Evolutionary conservation across 148 eudicot genomes (phyloP), one percentile per base, ranked within the genome.

Genomic region (Rhododendron ferrugineum): DNA sequence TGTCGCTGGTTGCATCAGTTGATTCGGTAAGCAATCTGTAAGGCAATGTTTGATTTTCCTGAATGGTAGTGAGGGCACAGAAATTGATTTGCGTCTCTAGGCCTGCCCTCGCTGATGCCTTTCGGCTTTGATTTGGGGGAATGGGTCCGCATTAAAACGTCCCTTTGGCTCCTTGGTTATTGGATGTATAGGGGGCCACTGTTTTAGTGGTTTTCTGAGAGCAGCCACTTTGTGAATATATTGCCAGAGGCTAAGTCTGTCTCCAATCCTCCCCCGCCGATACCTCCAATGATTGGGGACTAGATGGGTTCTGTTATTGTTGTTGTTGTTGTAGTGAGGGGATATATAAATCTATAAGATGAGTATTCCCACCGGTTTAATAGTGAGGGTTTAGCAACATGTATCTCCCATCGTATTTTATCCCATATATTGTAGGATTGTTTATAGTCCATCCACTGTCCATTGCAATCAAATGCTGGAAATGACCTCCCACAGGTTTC

Each of bases 1-100:
- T 93, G 40, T 92, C 99, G 46, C 88, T 95, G 46, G 90, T 97
- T 86, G 91, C 98, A 44, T 92, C 98, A n/a, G 91, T 95, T 77
- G 94, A 97, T 88, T 95, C 99, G 90, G 99, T 97, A 70, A 89
- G 98, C 92, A 80, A 15, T 82, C 79, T 47, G 10, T 62, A 28
- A 68, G 7, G 74, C 36, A 18, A 30, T 68, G 16, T 4, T 68
- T 68, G 18, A 68, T 62, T 62, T 62, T 22, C 70, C n/a, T 60
- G 66, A 60, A 20, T 60, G 9, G n/a, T 22, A 60, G 66, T 20
- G n/a, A 60, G 66, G 23, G 66, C 44, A 40, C 44, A 40, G 6
- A 40, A 40, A 40, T 40, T 40, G 44, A 40, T 40, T 40, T 40
- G 44, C 42, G 42, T 37, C 42, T 37, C 42, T 37, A 5, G 42